Conservation (phyloP, 345 rosid genomes). For the Lepidium didymum region DNA sequence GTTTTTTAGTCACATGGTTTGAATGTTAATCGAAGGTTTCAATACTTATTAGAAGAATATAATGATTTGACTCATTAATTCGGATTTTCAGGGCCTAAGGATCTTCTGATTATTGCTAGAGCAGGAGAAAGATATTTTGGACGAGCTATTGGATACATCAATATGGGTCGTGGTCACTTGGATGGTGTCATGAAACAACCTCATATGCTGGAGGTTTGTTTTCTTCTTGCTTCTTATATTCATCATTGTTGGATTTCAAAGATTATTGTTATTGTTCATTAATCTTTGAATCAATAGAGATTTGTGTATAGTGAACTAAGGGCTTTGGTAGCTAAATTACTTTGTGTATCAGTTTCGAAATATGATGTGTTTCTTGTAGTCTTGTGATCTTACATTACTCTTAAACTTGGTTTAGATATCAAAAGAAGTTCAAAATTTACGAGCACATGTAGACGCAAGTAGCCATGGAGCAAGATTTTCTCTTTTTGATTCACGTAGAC, state of each 20-base stretch:
- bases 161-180: slow-evolving; percentile 78
- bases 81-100: slow-evolving; percentile 55
- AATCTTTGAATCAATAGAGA: background rate
- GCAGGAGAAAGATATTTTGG: slow-evolving; percentile 73
- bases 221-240: background rate
- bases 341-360: background rate
- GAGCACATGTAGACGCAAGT: slow-evolving; percentile 79
- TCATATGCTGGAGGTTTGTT: slow-evolving; percentile 78
- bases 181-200: slow-evolving; percentile 78
- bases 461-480: slow-evolving; percentile 74
- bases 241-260: background rate
- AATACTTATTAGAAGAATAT: background rate
- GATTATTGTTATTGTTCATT: background rate
- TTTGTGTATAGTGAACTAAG: background rate
- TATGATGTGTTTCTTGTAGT: background rate
- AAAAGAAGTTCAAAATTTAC: slow-evolving; percentile 80
- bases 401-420: slow-evolving; percentile 42
- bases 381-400: background rate
- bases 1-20: background rate
- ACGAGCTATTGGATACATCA: slow-evolving; percentile 73
- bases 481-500: slow-evolving; percentile 46
- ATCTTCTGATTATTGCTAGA: slow-evolving; percentile 67
- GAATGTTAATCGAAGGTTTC: background rate
- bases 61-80: background rate
- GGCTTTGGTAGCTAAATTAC: background rate